These are phyloP conservation scores for Tetrahymena thermophila DNA, from an alignment of 73 alveolate genomes.

Conservation along the genomic window DNA sequence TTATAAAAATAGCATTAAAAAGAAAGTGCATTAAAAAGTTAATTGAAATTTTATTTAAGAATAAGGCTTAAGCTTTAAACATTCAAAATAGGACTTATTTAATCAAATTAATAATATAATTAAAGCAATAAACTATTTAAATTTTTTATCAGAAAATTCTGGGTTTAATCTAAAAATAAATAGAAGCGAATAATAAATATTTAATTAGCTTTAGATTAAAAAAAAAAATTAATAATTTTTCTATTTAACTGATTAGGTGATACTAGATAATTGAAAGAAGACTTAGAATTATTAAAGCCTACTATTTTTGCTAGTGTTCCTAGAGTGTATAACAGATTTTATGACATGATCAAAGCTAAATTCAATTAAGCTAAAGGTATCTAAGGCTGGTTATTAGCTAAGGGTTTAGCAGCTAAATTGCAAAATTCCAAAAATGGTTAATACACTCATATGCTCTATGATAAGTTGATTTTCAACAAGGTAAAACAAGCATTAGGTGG, in stretches of 20 bases:
- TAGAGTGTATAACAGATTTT: constrained; percentile 53
- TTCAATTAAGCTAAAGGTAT: constrained; percentile 54
- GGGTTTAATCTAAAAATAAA: too few relatives aligned
- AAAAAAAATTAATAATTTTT: not conserved
- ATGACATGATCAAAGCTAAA: constrained; percentile 60
- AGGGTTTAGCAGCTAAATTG: constrained; percentile 67
- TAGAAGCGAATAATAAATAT: too few relatives aligned
- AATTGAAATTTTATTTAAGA: too few relatives aligned
- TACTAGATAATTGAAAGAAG: constrained; percentile 64
- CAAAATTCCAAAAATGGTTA: constrained; percentile 40
- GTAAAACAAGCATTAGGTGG: constrained; percentile 79
- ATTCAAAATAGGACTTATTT: too few relatives aligned
- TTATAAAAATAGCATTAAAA: not conserved
- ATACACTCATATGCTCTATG: constrained; percentile 50
- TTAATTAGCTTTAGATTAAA: not conserved
- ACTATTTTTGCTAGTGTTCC: constrained; percentile 35
- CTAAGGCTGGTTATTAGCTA: constrained; percentile 51
- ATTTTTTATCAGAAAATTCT: not conserved
- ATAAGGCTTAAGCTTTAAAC: not conserved
- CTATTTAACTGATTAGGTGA: constrained; percentile 53
- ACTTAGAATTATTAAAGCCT: constrained; percentile 67
- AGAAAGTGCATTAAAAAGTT: too few relatives aligned
- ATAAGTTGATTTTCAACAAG: constrained; percentile 33
- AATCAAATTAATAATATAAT: not conserved
- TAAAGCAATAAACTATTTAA: not conserved